Conservation (phyloP, 1,284 basidiomycete species). For the Omphalotus olearius region DNA sequence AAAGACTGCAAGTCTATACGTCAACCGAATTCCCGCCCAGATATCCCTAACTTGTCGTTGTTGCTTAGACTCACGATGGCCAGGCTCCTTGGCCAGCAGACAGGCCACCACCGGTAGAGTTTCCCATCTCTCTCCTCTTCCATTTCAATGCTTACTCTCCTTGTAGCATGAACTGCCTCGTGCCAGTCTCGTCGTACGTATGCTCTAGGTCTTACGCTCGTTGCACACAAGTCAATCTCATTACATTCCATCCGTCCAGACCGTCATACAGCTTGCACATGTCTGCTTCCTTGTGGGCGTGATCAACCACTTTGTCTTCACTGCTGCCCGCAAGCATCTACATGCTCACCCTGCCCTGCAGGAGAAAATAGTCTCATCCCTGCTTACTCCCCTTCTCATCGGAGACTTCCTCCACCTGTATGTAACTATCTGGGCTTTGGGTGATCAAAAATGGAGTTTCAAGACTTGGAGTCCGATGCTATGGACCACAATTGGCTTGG, state of each 20-base stretch:
- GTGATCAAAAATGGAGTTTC: constrained; percentile 59
- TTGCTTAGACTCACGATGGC: constrained; percentile 55
- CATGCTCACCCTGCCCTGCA: constrained; percentile 54
- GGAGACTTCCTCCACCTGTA: constrained; percentile 64
- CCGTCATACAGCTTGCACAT: constrained; percentile 62
- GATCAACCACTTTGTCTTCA: constrained; percentile 63
- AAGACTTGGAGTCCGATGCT: constrained; percentile 61
- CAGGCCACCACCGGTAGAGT: constrained; percentile 36
- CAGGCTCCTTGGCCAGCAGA: constrained; percentile 67
- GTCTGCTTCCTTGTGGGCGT: constrained; percentile 70
- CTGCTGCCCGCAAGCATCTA: constrained; percentile 55
- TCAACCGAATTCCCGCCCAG: constrained; percentile 11
- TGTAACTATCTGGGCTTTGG: constrained; percentile 69
- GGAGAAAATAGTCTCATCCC: constrained; percentile 59
- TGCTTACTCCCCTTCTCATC: constrained; percentile 62
- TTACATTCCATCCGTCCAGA: constrained; percentile 3
- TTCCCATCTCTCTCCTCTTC: background rate
- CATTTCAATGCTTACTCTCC: background rate
- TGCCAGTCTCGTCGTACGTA: constrained; percentile 49
- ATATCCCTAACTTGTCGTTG: constrained; percentile 13
- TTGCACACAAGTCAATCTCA: background rate
- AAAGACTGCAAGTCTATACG: constrained; percentile 41
- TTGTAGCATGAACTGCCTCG: constrained; percentile 36
- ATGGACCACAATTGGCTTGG: constrained; percentile 62
- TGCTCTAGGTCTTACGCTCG: background rate